Percentiles rank a stretch among this genome's conserved stretches.
Conservation (phyloP, 371 early-diverging fungal species). For the Gilbertella persicaria region DNA sequence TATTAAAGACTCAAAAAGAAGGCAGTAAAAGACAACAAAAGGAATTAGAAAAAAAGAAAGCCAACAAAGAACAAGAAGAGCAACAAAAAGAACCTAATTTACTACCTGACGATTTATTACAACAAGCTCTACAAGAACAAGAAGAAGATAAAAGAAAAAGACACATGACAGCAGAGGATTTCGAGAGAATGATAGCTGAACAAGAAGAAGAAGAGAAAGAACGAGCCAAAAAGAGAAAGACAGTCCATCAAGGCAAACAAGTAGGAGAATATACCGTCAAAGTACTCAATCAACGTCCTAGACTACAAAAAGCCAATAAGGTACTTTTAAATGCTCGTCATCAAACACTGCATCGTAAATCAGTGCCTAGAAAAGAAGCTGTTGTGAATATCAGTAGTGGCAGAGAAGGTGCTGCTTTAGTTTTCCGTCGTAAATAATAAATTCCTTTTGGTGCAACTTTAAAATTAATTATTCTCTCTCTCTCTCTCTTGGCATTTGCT, state of each 20-base stretch:
- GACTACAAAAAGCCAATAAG: conserved; percentile 29
- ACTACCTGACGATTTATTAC: conserved; percentile 38
- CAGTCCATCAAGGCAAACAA: conserved; percentile 14
- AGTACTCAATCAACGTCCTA: conserved; percentile 46
- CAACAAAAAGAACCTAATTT: conserved; percentile 17
- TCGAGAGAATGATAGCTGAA: conserved; percentile 50
- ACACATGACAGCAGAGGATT: conserved; percentile 48
- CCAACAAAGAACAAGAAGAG: conserved; percentile 18
- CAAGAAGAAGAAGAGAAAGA: conserved; percentile 46
- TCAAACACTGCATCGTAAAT: conserved; percentile 21
- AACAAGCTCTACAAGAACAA: conserved; percentile 32
- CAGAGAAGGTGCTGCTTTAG: conserved; percentile 36
- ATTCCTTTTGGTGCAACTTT: too few relatives aligned
- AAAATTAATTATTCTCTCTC: too few relatives aligned
- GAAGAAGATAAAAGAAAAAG: conserved; percentile 35
- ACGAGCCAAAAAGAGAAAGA: conserved; percentile 25
- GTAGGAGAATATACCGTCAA: conserved; percentile 56
- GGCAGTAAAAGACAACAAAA: conserved; percentile 35
- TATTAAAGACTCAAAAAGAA: conserved; percentile 50
- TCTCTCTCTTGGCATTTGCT: neutral
- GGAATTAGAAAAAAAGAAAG: conserved; percentile 23
- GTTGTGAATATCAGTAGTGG: conserved; percentile 37
- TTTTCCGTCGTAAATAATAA: conserved; percentile 40
- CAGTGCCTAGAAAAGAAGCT: conserved; percentile 42
- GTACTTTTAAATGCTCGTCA: conserved; percentile 30